Conservation (phyloP, 2,329 filamentous ascomycete genomes). For the Shiraia sp. region DNA sequence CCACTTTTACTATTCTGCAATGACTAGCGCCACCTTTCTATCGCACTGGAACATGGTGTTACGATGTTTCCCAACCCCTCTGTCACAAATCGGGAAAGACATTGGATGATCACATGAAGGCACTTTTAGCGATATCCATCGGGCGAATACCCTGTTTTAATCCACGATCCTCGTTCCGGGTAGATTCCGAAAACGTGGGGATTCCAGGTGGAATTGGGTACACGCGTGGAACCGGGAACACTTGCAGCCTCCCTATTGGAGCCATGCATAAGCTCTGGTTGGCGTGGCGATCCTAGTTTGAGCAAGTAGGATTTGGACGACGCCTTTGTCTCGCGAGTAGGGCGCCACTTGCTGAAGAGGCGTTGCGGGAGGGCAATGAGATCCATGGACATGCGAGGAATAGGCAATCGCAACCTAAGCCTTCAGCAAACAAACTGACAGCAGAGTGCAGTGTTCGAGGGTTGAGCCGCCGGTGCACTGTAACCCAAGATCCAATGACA, state of each 20-base stretch:
- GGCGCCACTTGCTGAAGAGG: too few species aligned
- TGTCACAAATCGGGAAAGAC: constrained; percentile 6
- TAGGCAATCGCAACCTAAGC: too few species aligned
- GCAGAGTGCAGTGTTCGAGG: too few species aligned
- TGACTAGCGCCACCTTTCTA: constrained; percentile 4
- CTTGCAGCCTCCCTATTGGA: constrained; percentile 21
- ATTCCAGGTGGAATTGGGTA: constrained; percentile 8
- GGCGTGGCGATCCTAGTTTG: constrained; percentile 15
- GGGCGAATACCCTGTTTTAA: constrained; percentile 12
- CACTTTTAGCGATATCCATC: constrained; percentile 15
- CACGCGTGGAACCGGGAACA: constrained; percentile 7
- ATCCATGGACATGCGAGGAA: too few species aligned
- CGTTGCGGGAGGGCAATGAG: too few species aligned
- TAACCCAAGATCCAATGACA: neutral
- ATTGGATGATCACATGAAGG: constrained; percentile 3
- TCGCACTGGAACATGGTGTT: constrained; percentile 5
- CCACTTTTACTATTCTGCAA: constrained; percentile 1
- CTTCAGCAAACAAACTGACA: too few species aligned
- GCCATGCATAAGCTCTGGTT: constrained; percentile 4
- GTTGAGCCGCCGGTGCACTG: too few species aligned
- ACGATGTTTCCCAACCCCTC: constrained; percentile 5
- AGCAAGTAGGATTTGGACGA: neutral
- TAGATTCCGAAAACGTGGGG: constrained; percentile 19
- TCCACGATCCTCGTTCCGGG: constrained; percentile 21
- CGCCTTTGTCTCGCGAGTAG: too few species aligned